Base-by-base conservation (phyloP, 106 monocot genomes). In the Dioscorea zingiberensis region DNA sequence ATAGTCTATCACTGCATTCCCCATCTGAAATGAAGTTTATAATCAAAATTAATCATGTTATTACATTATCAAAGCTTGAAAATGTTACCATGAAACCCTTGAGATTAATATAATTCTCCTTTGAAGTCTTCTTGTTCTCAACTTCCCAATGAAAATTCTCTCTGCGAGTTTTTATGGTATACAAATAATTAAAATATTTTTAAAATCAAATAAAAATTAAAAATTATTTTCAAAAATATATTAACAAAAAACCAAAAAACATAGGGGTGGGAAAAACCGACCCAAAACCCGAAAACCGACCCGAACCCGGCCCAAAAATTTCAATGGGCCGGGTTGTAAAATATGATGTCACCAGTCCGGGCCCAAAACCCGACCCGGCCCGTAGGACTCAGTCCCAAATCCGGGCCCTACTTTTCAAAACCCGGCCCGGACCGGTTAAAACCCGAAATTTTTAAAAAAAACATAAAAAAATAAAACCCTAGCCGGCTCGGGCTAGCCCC, bases 1-100 rank as follows among this genome's bases (percentile, higher is more conserved):
- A 27, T 78, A 73, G 44, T 84, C 84, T 47, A 84, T 14, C 51
- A 74, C 45, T 7, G 89, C 73, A 58, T 89, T 89, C 10, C 89
- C 89, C 13, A 85, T 65, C 79, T 83, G 46, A 47, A 8, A 47
- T 47, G 46, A 47, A 47, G 13, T 47, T 13, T 13, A 8, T 47
- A 7, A 47, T 47, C n/a, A n/a, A n/a, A n/a, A n/a, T 47, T 47
- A 47, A 7, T 8, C 46, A 47, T 47, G 46, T 13, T 8, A 8
- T 13, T 47, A 38, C 9, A 38, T 38, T 6, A 2, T 38, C 38
- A 6, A 38, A 38, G 10, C 38, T 38, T 38, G 6, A 6, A 38
- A 38, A 10, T 4, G 0, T 29, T 68, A 78, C 83, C 69, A 85
- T 80, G 70, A 85, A 76, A 7, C 84, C 85, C 63, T 81, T 81